Percentiles rank a stretch among this genome's conserved stretches.
Conservation (phyloP, 306 rosid species). For the Vigna mungo region DNA sequence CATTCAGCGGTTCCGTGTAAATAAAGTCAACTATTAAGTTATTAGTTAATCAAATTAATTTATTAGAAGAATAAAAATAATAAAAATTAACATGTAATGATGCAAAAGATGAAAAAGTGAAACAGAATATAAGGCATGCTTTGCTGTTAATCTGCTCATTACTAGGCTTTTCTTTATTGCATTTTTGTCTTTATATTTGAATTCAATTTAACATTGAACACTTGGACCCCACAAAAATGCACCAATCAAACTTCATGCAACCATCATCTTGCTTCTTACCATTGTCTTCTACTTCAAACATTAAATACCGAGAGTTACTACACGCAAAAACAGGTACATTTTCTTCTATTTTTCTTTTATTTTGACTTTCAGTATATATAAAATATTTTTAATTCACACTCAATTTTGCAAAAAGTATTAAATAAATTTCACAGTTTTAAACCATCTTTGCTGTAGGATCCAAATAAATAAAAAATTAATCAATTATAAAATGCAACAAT, state of each 20-base stretch:
- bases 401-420: neutral
- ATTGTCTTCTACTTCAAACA: neutral
- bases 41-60: too few relatives aligned
- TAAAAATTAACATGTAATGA: too few relatives aligned
- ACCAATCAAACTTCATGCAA: neutral
- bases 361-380: neutral
- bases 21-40: too few relatives aligned
- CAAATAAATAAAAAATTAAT: neutral
- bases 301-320: too few relatives aligned
- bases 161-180: neutral
- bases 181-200: neutral
- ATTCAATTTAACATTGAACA: neutral
- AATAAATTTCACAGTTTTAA: neutral
- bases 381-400: too few relatives aligned
- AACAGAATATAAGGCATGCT: neutral
- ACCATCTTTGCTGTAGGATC: neutral
- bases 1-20: neutral
- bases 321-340: too few relatives aligned
- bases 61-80: too few relatives aligned
- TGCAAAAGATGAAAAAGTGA: neutral
- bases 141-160: neutral
- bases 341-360: too few relatives aligned
- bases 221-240: neutral
- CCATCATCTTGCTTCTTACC: neutral
- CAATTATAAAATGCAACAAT: too few relatives aligned